phyloP scores from a whole-genome alignment of 2,329 filamentous ascomycete species.

The Corynespora cassiicola region DNA sequence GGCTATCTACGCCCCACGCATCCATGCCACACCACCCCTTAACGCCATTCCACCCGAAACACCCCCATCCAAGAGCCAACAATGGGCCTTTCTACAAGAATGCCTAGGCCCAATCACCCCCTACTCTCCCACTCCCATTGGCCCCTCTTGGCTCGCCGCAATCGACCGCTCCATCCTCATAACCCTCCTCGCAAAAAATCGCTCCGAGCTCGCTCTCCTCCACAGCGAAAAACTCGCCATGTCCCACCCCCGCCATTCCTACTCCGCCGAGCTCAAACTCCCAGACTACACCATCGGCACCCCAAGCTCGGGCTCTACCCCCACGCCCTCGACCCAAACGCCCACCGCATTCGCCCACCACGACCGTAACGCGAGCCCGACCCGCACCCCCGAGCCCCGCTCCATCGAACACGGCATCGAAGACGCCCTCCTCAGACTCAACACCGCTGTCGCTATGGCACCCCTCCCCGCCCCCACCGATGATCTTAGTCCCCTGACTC shows the following conservation, averaged over 20 bases:
- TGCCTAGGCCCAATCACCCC: slow-evolving; percentile 7
- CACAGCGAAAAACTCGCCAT: slow-evolving; percentile 3
- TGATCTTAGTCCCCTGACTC: slow-evolving; percentile 14
- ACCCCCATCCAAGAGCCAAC: not conserved
- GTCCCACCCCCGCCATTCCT: not conserved
- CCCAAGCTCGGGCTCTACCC: not conserved
- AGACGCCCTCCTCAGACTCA: not conserved
- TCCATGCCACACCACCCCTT: too few relatives aligned
- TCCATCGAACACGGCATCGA: slow-evolving; percentile 1
- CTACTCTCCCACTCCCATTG: not conserved
- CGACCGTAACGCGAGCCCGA: not conserved
- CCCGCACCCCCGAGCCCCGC: slow-evolving; percentile 1
- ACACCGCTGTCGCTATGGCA: not conserved
- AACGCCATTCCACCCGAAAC: too few relatives aligned
- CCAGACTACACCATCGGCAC: slow-evolving; percentile 10
- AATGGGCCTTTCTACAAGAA: slow-evolving; percentile 12
- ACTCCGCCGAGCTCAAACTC: slow-evolving; percentile 2
- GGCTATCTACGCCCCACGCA: too few relatives aligned
- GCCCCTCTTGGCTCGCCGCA: slow-evolving; percentile 3
- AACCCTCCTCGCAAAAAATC: slow-evolving; percentile 13
- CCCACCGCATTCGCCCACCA: not conserved
- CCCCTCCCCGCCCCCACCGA: not conserved
- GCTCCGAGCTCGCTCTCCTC: slow-evolving; percentile 13
- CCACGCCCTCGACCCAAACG: slow-evolving; percentile 1
- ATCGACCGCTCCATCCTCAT: slow-evolving; percentile 12